Base-by-base conservation (phyloP, 2,329 filamentous ascomycete genomes). In the Aspergillus fructus region DNA sequence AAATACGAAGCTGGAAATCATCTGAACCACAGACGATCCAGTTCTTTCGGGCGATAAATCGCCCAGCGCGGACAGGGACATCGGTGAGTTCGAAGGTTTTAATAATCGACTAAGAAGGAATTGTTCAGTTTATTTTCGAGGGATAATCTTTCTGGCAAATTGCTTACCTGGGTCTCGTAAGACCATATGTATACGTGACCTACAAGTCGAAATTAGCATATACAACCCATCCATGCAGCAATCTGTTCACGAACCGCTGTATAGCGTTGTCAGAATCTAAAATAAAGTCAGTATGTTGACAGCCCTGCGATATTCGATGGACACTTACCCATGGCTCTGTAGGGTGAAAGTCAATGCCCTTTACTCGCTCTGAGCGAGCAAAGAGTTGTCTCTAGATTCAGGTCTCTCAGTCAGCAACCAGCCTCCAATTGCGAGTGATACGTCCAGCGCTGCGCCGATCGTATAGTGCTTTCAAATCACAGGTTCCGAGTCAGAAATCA, bases 111-210 rank as follows among this genome's bases (percentile, higher is more conserved):
- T 87, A 62, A 60, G 55, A n/a, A 3, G 53, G 12, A 54, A 58
- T 11, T 1, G 50, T n/a, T 59, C 42, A 58, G 58, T 74, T 49
- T 72, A 67, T 50, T 34, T 13, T 45, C 2, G 13, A 49, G 15
- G n/a, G 9, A 43, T 17, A 7, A 12, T 40, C 1, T 30, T 11
- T 47, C 66, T 45, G 52, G 33, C 9, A 4, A 9, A 11, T 19
- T 42, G 34, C 73, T 58, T 74, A 82, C 81, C 76, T 96, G 92
- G 51, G 92, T 96, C 79, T 96, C 93, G 78, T 96, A 96, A 34
- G 93, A 97, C 93, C 94, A 97, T 74, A 99, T 97, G 81, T 97
- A 96, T 74, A 96, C 94, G 81, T 97, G 93, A 76, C 94, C 91
- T 92, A 61, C 91, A 62, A 57, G 63, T 54, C 64, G 53, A 55